phyloP scores from a whole-genome alignment of 805 yeast genomes.

The Starmera caribaea region DNA sequence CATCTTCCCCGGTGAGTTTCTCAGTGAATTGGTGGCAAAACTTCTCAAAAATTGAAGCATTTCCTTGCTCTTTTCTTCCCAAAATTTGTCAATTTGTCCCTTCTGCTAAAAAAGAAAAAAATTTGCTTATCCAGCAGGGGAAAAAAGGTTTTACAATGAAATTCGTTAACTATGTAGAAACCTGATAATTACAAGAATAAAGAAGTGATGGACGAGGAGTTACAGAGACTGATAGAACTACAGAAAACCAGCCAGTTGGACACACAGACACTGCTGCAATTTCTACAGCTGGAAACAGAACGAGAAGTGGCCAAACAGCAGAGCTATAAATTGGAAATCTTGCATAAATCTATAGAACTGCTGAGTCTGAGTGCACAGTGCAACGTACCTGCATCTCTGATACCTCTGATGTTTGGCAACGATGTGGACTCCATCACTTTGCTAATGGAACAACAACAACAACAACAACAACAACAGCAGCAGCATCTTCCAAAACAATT shows the following conservation, averaged over 20 bases:
- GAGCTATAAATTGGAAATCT: constrained; percentile 54
- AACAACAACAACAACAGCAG: constrained; percentile 4
- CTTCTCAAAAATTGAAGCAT: too few species aligned
- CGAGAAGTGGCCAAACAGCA: constrained; percentile 82
- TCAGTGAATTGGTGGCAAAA: too few species aligned
- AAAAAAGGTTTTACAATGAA: too few species aligned
- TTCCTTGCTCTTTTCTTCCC: too few species aligned
- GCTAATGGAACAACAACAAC: constrained; percentile 7
- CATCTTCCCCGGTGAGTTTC: not conserved
- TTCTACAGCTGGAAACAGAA: constrained; percentile 24
- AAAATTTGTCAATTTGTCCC: too few species aligned
- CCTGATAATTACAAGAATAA: too few species aligned
- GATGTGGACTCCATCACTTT: constrained; percentile 16
- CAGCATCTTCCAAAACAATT: not conserved
- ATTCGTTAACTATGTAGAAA: too few species aligned
- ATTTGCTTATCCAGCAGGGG: too few species aligned
- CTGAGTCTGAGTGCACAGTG: constrained; percentile 49
- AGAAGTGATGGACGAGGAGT: constrained; percentile 5
- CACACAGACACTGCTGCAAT: too few species aligned
- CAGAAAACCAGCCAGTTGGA: too few species aligned
- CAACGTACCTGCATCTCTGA: constrained; percentile 53
- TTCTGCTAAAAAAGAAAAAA: too few species aligned
- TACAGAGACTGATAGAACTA: not conserved
- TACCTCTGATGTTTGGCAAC: constrained; percentile 48
- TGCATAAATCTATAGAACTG: constrained; percentile 50